These are phyloP conservation scores for Vigna radiata DNA, from an alignment of 306 rosid species.

Conservation along the genomic window DNA sequence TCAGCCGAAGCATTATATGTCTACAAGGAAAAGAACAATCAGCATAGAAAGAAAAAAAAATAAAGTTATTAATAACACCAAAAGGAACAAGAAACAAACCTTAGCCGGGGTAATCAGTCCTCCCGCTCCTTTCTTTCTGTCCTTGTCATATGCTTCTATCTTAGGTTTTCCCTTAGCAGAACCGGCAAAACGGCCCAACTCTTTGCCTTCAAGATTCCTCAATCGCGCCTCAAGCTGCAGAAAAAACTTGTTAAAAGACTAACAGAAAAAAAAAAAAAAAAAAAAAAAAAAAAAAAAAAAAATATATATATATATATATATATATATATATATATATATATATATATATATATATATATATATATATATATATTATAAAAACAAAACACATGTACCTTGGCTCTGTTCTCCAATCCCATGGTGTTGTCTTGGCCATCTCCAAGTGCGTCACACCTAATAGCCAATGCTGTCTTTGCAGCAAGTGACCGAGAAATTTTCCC, in stretches of 20 bases:
- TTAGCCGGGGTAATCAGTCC: slow-evolving; percentile 84
- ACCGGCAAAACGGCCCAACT: slow-evolving; percentile 79
- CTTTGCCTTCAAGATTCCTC: slow-evolving; percentile 87
- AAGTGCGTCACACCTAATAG: slow-evolving; percentile 87
- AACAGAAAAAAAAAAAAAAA: slow-evolving; percentile 33
- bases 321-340: neutral
- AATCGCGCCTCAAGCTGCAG: slow-evolving; percentile 78
- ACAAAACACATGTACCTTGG: slow-evolving; percentile 59
- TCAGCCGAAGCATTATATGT: slow-evolving; percentile 88
- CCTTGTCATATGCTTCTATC: slow-evolving; percentile 92
- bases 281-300: too few species aligned
- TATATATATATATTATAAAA: neutral
- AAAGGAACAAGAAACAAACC: slow-evolving; percentile 52
- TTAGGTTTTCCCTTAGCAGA: slow-evolving; percentile 93
- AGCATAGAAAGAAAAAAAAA: neutral
- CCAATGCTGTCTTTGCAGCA: slow-evolving; percentile 84
- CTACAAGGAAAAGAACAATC: slow-evolving; percentile 52
- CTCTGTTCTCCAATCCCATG: slow-evolving; percentile 83
- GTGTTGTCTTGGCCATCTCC: slow-evolving; percentile 83
- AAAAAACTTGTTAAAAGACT: slow-evolving; percentile 11
- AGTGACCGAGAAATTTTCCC: slow-evolving; percentile 94
- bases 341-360: neutral
- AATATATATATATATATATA: too few species aligned
- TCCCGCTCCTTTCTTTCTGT: slow-evolving; percentile 80
- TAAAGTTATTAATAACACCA: neutral